Evolutionary conservation across 768 basidiomycete genomes (phyloP).

Genomic region (Floccularia luteovirens): DNA sequence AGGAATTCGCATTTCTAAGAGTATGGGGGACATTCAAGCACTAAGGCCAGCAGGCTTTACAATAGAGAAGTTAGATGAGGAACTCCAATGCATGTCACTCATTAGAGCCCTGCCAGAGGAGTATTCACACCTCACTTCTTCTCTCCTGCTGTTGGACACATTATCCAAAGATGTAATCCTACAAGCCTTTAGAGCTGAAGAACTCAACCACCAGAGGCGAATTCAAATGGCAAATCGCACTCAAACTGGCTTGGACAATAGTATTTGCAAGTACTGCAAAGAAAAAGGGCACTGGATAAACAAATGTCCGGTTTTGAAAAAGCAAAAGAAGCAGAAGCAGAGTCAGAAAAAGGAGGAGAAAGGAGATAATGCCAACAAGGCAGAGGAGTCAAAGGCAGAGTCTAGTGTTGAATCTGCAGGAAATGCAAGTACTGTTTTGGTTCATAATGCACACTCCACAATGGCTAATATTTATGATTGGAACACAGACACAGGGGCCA

Average conservation of each 20-base stretch:
- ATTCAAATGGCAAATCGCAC: not conserved
- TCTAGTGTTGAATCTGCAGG: not conserved
- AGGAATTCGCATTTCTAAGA: constrained; percentile 8
- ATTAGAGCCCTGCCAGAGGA: constrained; percentile 14
- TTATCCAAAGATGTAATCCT: not conserved
- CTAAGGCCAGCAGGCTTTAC: constrained; percentile 8
- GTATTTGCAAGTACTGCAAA: not conserved
- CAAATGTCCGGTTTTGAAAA: not conserved
- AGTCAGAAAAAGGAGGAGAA: not conserved
- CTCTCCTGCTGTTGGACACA: not conserved
- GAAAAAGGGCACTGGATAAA: too few relatives aligned
- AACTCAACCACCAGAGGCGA: constrained; percentile 3
- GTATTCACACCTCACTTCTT: constrained; percentile 3
- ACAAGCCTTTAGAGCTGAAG: constrained; percentile 10
- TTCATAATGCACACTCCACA: not conserved
- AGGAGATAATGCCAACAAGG: not conserved
- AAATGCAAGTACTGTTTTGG: not conserved
- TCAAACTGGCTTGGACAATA: not conserved
- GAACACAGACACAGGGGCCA: constrained; percentile 14
- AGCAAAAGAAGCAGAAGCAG: not conserved
- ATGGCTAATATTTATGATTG: not conserved
- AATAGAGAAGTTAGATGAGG: constrained; percentile 10
- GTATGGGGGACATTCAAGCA: constrained; percentile 10
- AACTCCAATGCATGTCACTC: constrained; percentile 13
- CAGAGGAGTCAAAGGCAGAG: constrained; percentile 1